Percentiles rank a stretch among this genome's conserved stretches.
phyloP scores from a whole-genome alignment of 257 asterid species.

The Cynanchum wilfordii region DNA sequence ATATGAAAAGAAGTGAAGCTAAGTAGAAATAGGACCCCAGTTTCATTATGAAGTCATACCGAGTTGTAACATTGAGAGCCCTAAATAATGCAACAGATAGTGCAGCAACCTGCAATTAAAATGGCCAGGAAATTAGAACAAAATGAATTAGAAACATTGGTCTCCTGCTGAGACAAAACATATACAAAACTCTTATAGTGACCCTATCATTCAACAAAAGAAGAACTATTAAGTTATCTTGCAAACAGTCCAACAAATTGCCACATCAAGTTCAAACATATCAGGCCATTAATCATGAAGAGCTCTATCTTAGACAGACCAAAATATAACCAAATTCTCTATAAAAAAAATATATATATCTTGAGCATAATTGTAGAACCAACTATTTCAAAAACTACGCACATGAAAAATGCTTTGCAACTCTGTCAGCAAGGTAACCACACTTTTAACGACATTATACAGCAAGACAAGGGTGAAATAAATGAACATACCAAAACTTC shows the following conservation, averaged over 20 bases:
- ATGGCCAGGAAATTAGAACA: slow-evolving; percentile 10
- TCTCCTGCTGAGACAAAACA: background rate
- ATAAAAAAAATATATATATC: background rate
- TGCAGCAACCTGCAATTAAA: slow-evolving; percentile 73
- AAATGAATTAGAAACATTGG: slow-evolving; percentile 11
- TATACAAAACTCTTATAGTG: background rate
- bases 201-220: background rate
- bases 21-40: slow-evolving; percentile 8
- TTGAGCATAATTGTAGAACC: background rate
- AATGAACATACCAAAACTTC: background rate
- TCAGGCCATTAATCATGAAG: background rate
- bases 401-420: background rate
- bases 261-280: background rate
- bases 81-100: slow-evolving; percentile 78
- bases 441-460: background rate
- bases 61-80: slow-evolving; percentile 78
- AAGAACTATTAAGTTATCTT: background rate
- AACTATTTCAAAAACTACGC: background rate
- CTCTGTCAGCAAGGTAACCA: background rate
- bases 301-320: background rate
- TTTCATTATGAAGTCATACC: slow-evolving; percentile 40
- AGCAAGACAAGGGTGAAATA: background rate
- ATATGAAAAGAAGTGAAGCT: background rate
- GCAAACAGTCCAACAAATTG: background rate
- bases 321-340: background rate